Evolutionary conservation across 805 yeast species (phyloP).

Genomic region (Grigorovia jiainica): DNA sequence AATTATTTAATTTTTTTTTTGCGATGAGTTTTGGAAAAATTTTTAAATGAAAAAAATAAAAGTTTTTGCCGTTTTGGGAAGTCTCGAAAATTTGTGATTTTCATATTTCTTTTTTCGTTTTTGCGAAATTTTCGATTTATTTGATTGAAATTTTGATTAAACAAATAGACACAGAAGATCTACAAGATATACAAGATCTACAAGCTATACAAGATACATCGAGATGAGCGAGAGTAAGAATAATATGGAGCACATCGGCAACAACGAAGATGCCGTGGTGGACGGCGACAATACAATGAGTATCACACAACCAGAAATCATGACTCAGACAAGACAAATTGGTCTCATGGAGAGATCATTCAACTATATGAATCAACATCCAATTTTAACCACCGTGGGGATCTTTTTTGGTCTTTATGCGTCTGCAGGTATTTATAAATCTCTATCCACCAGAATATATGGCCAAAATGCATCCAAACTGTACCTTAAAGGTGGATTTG

Average conservation of each 20-base stretch:
- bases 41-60: background rate
- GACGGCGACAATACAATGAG: background rate
- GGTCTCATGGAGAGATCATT: conserved; percentile 37
- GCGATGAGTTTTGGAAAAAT: background rate
- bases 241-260: background rate
- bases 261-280: background rate
- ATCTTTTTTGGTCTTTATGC: conserved; percentile 54
- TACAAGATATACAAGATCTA: no score
- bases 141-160: no score
- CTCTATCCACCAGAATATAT: conserved; percentile 33
- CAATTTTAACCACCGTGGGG: conserved; percentile 63
- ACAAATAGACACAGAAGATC: no score
- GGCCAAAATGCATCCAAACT: conserved; percentile 38
- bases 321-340: conserved; percentile 46
- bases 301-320: conserved; percentile 17
- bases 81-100: no score
- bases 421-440: conserved; percentile 57
- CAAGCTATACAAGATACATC: no score
- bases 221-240: no score
- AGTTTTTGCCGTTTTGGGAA: no score
- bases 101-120: no score
- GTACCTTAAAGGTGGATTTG: conserved; percentile 69
- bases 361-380: conserved; percentile 63
- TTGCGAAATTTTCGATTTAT: no score
- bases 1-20: conserved; percentile 1